Evolutionary conservation across 2,329 filamentous ascomycete species (phyloP), one percentile per base, ranked within the genome.

Genomic region (Nemania diffusa): DNA sequence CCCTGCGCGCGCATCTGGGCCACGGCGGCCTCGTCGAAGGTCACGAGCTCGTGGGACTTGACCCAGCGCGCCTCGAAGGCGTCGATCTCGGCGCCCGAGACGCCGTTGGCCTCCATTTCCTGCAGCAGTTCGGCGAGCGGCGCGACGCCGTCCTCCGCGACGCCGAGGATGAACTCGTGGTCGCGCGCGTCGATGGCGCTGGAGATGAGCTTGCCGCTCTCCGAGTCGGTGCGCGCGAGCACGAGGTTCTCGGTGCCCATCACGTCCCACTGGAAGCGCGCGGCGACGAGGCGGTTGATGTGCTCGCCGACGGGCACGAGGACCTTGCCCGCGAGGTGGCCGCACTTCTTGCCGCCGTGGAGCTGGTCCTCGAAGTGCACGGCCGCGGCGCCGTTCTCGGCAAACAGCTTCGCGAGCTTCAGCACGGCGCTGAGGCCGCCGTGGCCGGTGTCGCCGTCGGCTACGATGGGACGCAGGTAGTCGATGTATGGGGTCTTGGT

Each of bases 301-400:
- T 99, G 96, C 79, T 98, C 96, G 68, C 94, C 92, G 0, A 94
- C 89, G 0, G 96, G 95, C 2, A 98, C 96, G 8, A 99, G 85
- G 1, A 98, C 96, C 79, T 98, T 99, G 73, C 96, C 96, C 0
- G 96, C 96, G 68, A 98, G 84, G 81, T 99, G 96, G 17, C 96
- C 96, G 77, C 96, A 99, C 82, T 98, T 99, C 85, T 99, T 99
- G 68, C 96, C 96, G 50, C 96, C 96, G 78, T 98, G 96, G 53
- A 98, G 87, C 81, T 99, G 96, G 77, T 99, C 96, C 80, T 99
- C 96, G 69, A 99, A 97, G 80, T 99, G 96, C 1, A 99, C 96
- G 8, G 92, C 96, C 0, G 96, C 96, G 0, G 96, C 96, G 60
- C 96, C 96, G 73, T 97, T 97, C 82, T 99, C 96, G 20, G 96